Conservation (phyloP, 352 stramenopile species). For the Aphanomyces astaci region DNA sequence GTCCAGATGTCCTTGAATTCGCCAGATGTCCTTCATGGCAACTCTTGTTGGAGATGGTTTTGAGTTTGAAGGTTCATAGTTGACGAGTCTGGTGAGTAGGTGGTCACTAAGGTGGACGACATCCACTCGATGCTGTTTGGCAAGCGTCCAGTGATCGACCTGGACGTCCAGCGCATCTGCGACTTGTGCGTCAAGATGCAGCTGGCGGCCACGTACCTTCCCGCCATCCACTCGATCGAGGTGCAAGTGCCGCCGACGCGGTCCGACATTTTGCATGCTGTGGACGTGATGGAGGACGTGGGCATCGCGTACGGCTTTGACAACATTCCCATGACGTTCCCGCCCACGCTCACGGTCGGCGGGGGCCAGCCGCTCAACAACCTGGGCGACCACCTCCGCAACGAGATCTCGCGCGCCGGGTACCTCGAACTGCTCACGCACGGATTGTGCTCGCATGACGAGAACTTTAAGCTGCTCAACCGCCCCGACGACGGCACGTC, state of each 20-base stretch:
- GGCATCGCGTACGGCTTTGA: conserved; percentile 99
- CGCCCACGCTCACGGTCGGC: conserved; percentile 93
- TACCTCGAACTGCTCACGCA: conserved; percentile 98
- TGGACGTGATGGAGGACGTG: conserved; percentile 99
- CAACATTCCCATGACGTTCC: conserved; percentile 96
- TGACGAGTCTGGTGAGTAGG: conserved; percentile 14
- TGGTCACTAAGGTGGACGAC: conserved; percentile 77
- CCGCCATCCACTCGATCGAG: conserved; percentile 66
- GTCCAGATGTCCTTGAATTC: not conserved
- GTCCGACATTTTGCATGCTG: conserved; percentile 96
- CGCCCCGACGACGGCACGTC: conserved; percentile 65
- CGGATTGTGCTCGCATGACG: conserved; percentile 93
- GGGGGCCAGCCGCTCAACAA: conserved; percentile 96
- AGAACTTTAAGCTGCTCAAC: conserved; percentile 96
- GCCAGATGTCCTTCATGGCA: not conserved
- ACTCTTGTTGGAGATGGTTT: no score
- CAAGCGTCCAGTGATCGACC: conserved; percentile 56
- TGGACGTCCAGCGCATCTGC: conserved; percentile 86
- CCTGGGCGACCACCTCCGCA: conserved; percentile 94
- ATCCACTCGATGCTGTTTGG: conserved; percentile 86
- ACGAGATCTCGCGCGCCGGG: conserved; percentile 96
- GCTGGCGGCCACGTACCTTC: conserved; percentile 77
- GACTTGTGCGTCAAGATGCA: conserved; percentile 98
- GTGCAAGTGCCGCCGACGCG: conserved; percentile 96
- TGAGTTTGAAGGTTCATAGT: no score